Evolutionary conservation across 345 rosid genomes (phyloP).

Genomic region (Syzygium oleosum): DNA sequence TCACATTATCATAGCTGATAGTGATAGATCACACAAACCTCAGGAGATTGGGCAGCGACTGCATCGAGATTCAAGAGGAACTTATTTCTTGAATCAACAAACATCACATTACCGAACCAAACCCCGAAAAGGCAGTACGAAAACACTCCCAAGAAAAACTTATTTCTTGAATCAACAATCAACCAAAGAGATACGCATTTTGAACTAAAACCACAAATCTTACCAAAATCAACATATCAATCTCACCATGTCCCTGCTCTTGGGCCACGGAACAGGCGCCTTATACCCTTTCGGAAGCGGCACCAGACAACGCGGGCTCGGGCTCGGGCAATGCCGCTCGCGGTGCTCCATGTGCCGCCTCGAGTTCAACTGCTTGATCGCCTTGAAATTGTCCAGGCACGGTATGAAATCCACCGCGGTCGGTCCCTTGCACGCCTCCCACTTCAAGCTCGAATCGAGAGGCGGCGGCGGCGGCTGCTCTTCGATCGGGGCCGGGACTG

Average conservation of each 20-base stretch:
- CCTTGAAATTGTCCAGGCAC: constrained; percentile 65
- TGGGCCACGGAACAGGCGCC: constrained; percentile 72
- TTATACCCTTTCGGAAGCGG: constrained; percentile 69
- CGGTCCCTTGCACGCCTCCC: constrained; percentile 45
- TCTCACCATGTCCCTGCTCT: constrained; percentile 99
- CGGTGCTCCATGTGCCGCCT: constrained; percentile 86
- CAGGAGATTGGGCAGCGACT: neutral
- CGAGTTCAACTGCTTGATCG: constrained; percentile 51
- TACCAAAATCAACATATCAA: constrained; percentile 36
- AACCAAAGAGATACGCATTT: neutral
- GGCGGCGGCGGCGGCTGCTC: neutral
- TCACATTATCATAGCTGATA: neutral
- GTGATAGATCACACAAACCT: neutral
- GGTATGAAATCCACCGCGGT: constrained; percentile 66
- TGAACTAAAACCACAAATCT: constrained; percentile 6
- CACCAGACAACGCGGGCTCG: constrained; percentile 53
- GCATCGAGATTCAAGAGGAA: neutral
- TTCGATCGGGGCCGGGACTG: neutral
- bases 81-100: neutral
- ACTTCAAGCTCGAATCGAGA: constrained; percentile 13
- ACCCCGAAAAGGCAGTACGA: neutral
- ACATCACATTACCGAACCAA: neutral
- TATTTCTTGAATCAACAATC: neutral
- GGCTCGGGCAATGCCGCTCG: constrained; percentile 82
- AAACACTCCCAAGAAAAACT: neutral